Evolutionary conservation across 164 flowering plant genomes (phyloP), one percentile per base, ranked within the genome.

Genomic region (Nymphaea thermarum): DNA sequence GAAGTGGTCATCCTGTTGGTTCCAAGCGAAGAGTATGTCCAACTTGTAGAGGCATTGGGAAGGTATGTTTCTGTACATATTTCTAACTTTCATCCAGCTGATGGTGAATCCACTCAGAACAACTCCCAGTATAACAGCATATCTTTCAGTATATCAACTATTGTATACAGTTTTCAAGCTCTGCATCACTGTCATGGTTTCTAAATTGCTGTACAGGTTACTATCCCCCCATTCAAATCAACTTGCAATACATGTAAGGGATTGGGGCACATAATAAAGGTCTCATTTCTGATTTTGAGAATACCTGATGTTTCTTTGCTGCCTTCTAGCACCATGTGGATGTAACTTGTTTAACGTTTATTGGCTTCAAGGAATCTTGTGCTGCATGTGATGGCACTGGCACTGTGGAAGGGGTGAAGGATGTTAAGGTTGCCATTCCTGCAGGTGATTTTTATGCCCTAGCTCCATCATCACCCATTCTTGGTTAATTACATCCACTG

Each of bases 151-250:
- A 25, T 25, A 1, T 25, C 36, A 47, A 6, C 12, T 47, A 6
- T 12, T 47, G 5, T 4, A 4, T 47, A 47, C 5, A 2, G 11
- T 47, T 47, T 47, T 47, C 12, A 47, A 47, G 55, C 12, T 47
- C 7, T 0, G 55, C 2, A 5, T 47, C 12, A 47, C 55, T 47
- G 12, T 47, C 2, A 7, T 47, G 12, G 4, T 47, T 47, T 7
- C 12, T 6, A 47, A 47, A 12, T 47, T 47, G 12, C 55, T 12
- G 16, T 71, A 57, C 77, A 91, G 98, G 91, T 91, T 61, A 87
- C 96, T 25, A 63, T 91, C 74, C 94, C 96, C 65, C 98, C 98
- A 61, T 93, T 93, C 77, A 84, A 87, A 42, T 77, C 96, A 72
- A 91, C 84, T 18, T 93, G 98, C 78, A 77, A 75, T 68, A 74